Base-by-base conservation (phyloP, 1,284 basidiomycete species). In the Apiotrichum sp. region DNA sequence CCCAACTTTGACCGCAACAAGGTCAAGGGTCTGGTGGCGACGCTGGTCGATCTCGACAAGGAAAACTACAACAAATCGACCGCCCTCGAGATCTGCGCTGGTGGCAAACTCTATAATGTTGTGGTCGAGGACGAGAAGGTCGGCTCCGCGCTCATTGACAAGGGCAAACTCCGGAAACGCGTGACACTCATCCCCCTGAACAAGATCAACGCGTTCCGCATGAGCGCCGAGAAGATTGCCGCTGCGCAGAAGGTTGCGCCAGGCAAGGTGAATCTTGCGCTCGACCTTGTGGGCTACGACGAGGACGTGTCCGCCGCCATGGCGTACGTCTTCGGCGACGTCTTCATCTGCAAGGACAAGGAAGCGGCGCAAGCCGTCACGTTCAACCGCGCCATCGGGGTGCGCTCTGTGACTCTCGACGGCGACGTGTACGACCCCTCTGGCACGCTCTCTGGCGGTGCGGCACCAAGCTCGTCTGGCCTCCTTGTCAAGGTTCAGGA, bases 341-440 rank as follows among this genome's bases (percentile, higher is more conserved):
- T 90, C 1, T 82, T 98, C 60, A 85, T 98, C 69, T 98, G 93
- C 72, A 85, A 87, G 45, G 92, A 96, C 69, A 85, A 93, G 3
- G 85, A 86, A 34, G 83, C 92, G 0, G 96, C 96, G 6, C 91
- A 93, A 70, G 78, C 80, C 0, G 89, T 97, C 42, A 97, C 96
- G 0, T 98, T 97, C 78, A 78, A 84, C 73, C 81, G 85, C 32
- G 82, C 87, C 14, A 82, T 85, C 33, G 78, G 81, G 13, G 84
- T 88, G 59, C 86, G 86, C 57, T 93, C 89, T 10, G 93, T 98
- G 51, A 98, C 96, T 2, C 80, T 95, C 16, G 87, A 93, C 32
- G 96, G 96, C 14, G 96, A 98, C 68, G 85, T 97, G 7, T 98
- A 98, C 75, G 95, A 98, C 65, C 95, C 96, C 0, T 88, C 88